Evolutionary conservation across 331 rosid species (phyloP).

Genomic region (Erythrophleum ivorense): DNA sequence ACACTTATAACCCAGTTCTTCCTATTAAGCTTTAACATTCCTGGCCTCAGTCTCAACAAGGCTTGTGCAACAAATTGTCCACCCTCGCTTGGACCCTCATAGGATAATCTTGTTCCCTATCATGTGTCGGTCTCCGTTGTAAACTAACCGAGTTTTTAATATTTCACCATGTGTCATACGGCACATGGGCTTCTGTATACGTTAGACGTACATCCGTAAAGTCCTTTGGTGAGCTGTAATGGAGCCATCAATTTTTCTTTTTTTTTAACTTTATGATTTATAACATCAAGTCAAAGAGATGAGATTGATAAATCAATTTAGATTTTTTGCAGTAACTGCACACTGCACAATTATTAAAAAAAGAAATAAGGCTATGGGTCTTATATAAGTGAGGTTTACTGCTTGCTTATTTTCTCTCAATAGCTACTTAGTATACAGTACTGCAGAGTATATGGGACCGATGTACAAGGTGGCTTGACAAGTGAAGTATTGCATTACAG

Average conservation of each 20-base stretch:
- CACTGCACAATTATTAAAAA: no score
- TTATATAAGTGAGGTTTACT: no score
- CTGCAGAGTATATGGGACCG: neutral
- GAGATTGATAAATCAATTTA: neutral
- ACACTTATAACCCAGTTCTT: neutral
- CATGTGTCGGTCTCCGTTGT: neutral
- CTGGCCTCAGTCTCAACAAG: neutral
- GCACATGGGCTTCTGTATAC: slow-evolving; percentile 1
- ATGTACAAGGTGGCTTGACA: neutral
- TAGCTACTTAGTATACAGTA: neutral
- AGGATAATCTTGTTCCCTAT: neutral
- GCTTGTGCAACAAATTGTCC: neutral
- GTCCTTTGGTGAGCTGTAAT: slow-evolving; percentile 50
- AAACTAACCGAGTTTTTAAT: neutral
- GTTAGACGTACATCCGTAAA: slow-evolving; percentile 38
- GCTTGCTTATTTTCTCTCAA: neutral
- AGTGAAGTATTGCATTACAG: neutral
- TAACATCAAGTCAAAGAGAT: neutral
- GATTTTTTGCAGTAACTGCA: no score
- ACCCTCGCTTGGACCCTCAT: neutral
- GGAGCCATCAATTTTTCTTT: slow-evolving; percentile 40
- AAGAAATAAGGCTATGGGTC: no score
- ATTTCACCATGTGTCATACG: neutral
- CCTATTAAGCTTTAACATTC: neutral
- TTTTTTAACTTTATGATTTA: neutral